Evolutionary conservation across 2,329 filamentous ascomycete species (phyloP).

Genomic region (Aaosphaeria arxii): DNA sequence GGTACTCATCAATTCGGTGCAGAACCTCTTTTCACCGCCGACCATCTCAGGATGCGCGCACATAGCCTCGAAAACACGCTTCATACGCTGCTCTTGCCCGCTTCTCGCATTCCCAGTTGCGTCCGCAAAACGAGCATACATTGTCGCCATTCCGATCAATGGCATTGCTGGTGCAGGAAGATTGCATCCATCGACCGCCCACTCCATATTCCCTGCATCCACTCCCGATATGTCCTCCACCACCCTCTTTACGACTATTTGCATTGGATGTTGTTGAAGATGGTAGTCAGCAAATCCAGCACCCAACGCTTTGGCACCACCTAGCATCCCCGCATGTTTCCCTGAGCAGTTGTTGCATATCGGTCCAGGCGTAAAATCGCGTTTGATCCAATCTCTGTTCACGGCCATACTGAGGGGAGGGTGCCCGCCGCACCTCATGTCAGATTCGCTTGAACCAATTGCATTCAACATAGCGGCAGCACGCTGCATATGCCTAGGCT

Average conservation of each 20-base stretch:
- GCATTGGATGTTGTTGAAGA: not conserved
- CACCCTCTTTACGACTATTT: not conserved
- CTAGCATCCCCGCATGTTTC: slow-evolving; percentile 50
- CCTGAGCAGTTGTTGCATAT: slow-evolving; percentile 49
- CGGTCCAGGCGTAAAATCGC: slow-evolving; percentile 35
- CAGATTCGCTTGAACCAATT: not conserved
- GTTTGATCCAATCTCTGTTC: slow-evolving; percentile 40
- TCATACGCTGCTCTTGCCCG: slow-evolving; percentile 15
- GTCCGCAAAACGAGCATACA: slow-evolving; percentile 26
- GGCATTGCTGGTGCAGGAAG: slow-evolving; percentile 46
- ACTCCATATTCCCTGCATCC: slow-evolving; percentile 27
- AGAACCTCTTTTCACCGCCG: slow-evolving; percentile 47
- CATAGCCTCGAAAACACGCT: slow-evolving; percentile 45
- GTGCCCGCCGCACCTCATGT: not conserved
- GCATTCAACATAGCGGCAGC: slow-evolving; percentile 32
- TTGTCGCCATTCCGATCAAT: slow-evolving; percentile 32
- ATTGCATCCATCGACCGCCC: slow-evolving; percentile 50
- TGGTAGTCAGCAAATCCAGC: slow-evolving; percentile 19
- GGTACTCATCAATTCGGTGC: slow-evolving; percentile 43
- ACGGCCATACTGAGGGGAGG: slow-evolving; percentile 25
- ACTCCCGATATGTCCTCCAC: slow-evolving; percentile 14
- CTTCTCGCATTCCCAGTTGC: not conserved
- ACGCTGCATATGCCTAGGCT: slow-evolving; percentile 40
- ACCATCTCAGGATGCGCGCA: slow-evolving; percentile 42
- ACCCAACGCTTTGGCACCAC: slow-evolving; percentile 39